Evolutionary conservation across 164 flowering plant genomes (phyloP).

Genomic region (Dillenia turbinata): DNA sequence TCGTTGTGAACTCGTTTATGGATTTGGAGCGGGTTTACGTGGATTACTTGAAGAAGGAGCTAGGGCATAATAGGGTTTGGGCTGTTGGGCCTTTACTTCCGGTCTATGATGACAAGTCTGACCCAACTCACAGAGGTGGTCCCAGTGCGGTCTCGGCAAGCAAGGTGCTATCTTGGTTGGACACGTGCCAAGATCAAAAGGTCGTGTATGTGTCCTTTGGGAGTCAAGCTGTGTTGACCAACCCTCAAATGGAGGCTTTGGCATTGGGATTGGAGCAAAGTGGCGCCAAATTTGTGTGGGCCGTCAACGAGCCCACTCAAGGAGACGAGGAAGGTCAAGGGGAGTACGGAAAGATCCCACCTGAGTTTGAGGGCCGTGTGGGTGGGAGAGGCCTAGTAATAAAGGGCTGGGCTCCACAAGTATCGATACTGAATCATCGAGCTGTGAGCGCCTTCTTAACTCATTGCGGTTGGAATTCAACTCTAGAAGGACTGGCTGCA

Average conservation of each 20-base stretch:
- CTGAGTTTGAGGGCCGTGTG: constrained; percentile 32
- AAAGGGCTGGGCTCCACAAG: constrained; percentile 50
- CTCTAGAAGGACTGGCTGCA: constrained; percentile 31
- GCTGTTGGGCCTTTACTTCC: constrained; percentile 46
- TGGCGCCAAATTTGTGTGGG: constrained; percentile 34
- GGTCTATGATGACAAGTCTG: background rate
- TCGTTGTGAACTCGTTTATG: constrained; percentile 32
- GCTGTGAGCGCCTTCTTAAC: constrained; percentile 44
- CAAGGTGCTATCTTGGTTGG: constrained; percentile 48
- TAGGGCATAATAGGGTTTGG: constrained; percentile 41
- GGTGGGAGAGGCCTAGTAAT: constrained; percentile 27
- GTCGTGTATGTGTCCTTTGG: constrained; percentile 64
- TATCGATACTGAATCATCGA: constrained; percentile 31
- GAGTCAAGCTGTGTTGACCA: constrained; percentile 33
- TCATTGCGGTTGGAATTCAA: constrained; percentile 62
- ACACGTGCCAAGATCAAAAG: constrained; percentile 17
- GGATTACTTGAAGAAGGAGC: constrained; percentile 19
- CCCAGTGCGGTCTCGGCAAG: constrained; percentile 15
- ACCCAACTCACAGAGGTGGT: constrained; percentile 26
- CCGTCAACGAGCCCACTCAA: constrained; percentile 16
- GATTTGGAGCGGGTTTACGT: constrained; percentile 37
- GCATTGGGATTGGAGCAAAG: constrained; percentile 34
- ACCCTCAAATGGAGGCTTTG: constrained; percentile 26
- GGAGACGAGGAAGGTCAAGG: constrained; percentile 7
- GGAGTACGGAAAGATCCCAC: constrained; percentile 16